Conservation (phyloP, 225 moss, liverwort and hornwort species). For the Neckera pumila region DNA sequence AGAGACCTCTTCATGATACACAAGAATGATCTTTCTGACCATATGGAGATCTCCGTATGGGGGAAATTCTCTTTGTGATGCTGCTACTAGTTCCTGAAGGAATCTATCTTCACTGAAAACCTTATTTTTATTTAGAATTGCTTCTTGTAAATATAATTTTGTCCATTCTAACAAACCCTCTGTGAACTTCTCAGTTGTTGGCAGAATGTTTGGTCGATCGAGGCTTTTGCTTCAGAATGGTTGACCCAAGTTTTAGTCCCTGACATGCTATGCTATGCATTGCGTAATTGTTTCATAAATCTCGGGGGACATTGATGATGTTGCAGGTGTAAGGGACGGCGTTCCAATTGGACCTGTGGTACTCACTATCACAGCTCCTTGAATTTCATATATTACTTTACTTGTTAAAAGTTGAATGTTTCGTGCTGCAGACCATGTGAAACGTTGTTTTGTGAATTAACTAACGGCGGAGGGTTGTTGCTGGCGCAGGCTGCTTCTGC, state of each 20-base stretch:
- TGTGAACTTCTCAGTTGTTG: not conserved
- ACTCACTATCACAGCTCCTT: not conserved
- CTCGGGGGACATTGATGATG: not conserved
- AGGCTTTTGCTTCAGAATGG: not conserved
- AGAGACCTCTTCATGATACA: too few species aligned
- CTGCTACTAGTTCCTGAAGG: not conserved
- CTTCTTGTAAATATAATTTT: not conserved
- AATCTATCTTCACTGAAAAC: not conserved
- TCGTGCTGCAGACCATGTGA: not conserved
- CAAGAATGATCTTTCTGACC: not conserved
- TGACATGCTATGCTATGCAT: not conserved
- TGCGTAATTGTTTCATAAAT: not conserved
- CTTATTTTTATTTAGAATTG: not conserved
- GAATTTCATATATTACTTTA: not conserved
- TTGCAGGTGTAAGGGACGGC: slow-evolving; percentile 1
- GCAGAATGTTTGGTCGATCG: not conserved
- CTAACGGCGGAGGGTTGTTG: not conserved
- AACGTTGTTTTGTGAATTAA: not conserved
- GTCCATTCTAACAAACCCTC: not conserved
- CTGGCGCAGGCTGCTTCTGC: slow-evolving; percentile 18
- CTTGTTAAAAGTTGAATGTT: not conserved
- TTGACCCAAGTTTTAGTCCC: not conserved
- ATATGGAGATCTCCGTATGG: not conserved
- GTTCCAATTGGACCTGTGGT: slow-evolving; percentile 25
- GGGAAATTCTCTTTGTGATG: not conserved